Base-by-base conservation (phyloP, 805 yeast genomes). In the Yamadazyma kitorensis region DNA sequence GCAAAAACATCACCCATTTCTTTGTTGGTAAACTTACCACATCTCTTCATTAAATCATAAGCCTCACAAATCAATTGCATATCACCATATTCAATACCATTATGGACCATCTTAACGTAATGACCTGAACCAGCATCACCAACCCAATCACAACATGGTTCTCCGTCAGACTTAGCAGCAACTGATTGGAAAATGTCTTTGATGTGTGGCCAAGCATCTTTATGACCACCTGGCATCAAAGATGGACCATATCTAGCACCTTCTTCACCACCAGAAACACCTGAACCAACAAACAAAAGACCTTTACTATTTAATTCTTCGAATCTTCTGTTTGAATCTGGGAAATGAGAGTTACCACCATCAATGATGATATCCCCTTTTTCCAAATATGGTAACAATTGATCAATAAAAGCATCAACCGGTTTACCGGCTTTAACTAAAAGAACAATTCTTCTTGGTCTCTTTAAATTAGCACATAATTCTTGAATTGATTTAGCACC, bases 141-240 rank as follows among this genome's bases (percentile, higher is more conserved):
- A 54, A 91, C 97, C 98, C 98, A 91, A 80, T 91, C 98, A 74
- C 98, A 91, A 74, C 98, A 91, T 61, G 98, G 96, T 74, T 93
- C 97, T 55, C 96, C 96, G 59, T 93, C 96, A 44, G 95, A 68
- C 76, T 91, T 88, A 62, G 98, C 98, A 37, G 97, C 72, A 55
- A 93, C 85, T 36, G 89, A 78, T 73, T 91, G 98, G 87, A 91
- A 88, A 59, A 91, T 93, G 45, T 80, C 82, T 81, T 91, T 91
- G 61, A 91, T 85, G 71, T 86, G 94, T 51, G 98, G 98, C 98
- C 98, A 91, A 47, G 98, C 98, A 57, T 86, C 96, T 53, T 73
- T 77, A 61, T 87, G 85, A 64, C 98, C 98, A 81, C 98, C 98
- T 54, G 98, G 98, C 98, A 91, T 91, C 68, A 91, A 78, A 45